Base-by-base conservation (phyloP, 2,329 filamentous ascomycete species). In the Endoconidiophora laricicola region DNA sequence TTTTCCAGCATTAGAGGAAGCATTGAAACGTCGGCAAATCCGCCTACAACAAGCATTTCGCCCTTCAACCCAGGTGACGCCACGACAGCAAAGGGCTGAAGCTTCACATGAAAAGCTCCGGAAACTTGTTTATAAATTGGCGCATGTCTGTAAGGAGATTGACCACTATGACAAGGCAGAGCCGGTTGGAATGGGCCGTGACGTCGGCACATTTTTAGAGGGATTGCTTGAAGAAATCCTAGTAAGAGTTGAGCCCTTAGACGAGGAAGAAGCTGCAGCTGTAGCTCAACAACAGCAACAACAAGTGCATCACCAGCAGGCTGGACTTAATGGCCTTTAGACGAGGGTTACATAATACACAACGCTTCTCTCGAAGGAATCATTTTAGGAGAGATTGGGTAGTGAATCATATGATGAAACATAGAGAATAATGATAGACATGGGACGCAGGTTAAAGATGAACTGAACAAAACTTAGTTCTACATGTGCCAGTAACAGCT, bases 151-250 rank as follows among this genome's bases (percentile, higher is more conserved):
- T 64, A 82, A 81, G 60, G 87, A 94, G 62, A 86, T 98, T 59
- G 90, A 98, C 63, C 76, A 83, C 55, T 84, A 81, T 65, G 91
- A 98, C 64, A 83, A 82, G 62, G 76, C 80, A 41, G 83, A 86
- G 57, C 86, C 87, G 4, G 86, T 96, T 9, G 86, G 87, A 1
- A 95, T 96, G 90, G 90, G 87, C 0, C 81, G 86, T 42, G 88
- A 90, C 23, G 87, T 94, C 2, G 79, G 80, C 42, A 86, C 84
- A 1, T 93, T 96, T 57, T 66, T 96, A 6, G 91, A 98, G 63
- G 90, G 88, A 0, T 76, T 96, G 55, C 68, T 98, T 33, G 39
- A 98, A 63, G 91, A 98, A 69, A 82, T 98, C 22, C 68, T 98
- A 20, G 87, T 95, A 36, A 70, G 91, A 50, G 86, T 96, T 12